Evolutionary conservation across 805 yeast genomes (phyloP), one percentile per base, ranked within the genome.

Genomic region (Lipomyces orientalis): DNA sequence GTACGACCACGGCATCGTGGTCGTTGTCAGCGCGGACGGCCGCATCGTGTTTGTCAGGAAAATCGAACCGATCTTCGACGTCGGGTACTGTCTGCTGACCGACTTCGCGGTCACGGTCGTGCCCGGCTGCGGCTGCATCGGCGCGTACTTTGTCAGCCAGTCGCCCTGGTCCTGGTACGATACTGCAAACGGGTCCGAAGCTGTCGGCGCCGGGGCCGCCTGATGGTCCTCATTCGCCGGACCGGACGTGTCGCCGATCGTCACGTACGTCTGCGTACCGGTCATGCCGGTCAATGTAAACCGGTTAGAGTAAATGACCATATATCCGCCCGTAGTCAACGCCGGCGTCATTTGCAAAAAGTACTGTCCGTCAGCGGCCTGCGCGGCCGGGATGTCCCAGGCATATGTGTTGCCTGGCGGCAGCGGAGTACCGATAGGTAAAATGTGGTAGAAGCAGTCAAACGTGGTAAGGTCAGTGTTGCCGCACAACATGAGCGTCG

Each of bases 121-220:
- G 2, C 89, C 90, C 5, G 99, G 98, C 79, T 92, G 97, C 67
- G 82, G 77, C 80, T 93, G 98, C 97, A 93, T 91, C 62, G 98
- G 97, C 0, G 98, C 98, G 78, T 80, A 91, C 73, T 93, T 85
- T 9, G 90, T 86, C 25, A 73, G 78, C 67, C 74, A 73, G 37
- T 97, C 97, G 0, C 95, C 89, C 80, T 94, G 98, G 73, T 73
- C 70, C 2, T 91, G 85, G 79, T 93, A 94, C 1, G 96, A 84
- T 6, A 93, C 80, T 2, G 88, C 76, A 77, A 89, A 89, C 1
- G 92, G 88, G 59, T 65, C 39, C 81, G 7, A 81, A 9, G 78
- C 78, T 1, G 83, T 84, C 0, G 84, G 78, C n/a, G 78, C 76
- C 9, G 76, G 77, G 2, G 77, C 75, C 34, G 73, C 76, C 6